Percentiles rank a stretch among this genome's conserved stretches.
phyloP scores from a whole-genome alignment of 2,329 filamentous ascomycete species.

The Atkinsonella texensis region DNA sequence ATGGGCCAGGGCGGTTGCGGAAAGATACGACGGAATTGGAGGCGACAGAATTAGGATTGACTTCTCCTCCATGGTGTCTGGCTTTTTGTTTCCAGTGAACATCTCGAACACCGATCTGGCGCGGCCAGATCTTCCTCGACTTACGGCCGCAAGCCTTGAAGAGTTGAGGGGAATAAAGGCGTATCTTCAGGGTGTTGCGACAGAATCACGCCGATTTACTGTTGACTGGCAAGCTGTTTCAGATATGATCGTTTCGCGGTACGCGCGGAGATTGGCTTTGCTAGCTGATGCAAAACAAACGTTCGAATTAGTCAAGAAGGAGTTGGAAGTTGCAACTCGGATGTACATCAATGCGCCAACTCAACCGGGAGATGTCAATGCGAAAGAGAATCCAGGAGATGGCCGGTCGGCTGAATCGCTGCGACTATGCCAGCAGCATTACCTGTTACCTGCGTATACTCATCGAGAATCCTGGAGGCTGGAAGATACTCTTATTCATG shows the following conservation, averaged over 20 bases:
- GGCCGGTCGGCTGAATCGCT: slow-evolving; percentile 26
- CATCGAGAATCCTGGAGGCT: slow-evolving; percentile 19
- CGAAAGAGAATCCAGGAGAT: slow-evolving; percentile 8
- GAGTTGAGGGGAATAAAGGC: slow-evolving; percentile 24
- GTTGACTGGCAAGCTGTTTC: slow-evolving; percentile 54
- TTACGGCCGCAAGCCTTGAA: slow-evolving; percentile 15
- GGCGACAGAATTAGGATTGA: slow-evolving; percentile 29
- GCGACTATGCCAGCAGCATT: slow-evolving; percentile 33
- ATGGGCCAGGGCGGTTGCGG: slow-evolving; percentile 27
- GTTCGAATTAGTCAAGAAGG: slow-evolving; percentile 16
- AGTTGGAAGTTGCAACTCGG: slow-evolving; percentile 12
- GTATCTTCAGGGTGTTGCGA: slow-evolving; percentile 32
- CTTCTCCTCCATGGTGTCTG: slow-evolving; percentile 39
- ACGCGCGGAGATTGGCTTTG: slow-evolving; percentile 39
- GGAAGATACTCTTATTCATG: slow-evolving; percentile 32
- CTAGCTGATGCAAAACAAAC: slow-evolving; percentile 21
- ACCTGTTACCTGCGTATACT: slow-evolving; percentile 21
- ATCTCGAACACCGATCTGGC: slow-evolving; percentile 28
- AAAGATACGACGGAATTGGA: slow-evolving; percentile 35
- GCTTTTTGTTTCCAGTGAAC: slow-evolving; percentile 38
- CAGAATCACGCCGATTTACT: slow-evolving; percentile 16
- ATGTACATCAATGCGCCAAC: slow-evolving; percentile 24
- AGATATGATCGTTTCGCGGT: slow-evolving; percentile 54
- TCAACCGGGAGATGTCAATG: slow-evolving; percentile 12
- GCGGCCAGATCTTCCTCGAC: slow-evolving; percentile 21